Evolutionary conservation across 179 eudicot species (phyloP).

Genomic region (Silene coronaria): DNA sequence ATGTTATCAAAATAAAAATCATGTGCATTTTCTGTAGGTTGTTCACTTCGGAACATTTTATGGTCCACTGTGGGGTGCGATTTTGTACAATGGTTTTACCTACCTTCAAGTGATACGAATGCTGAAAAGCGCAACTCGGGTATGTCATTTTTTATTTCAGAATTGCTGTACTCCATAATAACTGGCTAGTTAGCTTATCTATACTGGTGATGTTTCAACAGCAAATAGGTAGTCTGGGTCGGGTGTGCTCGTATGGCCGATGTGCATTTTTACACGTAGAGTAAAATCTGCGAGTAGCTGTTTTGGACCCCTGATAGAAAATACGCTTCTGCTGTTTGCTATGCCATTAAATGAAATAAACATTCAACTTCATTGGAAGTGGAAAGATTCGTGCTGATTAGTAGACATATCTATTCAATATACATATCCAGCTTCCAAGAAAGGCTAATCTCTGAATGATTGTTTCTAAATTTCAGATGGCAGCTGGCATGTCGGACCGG

Average conservation of each 20-base stretch:
- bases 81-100: constrained; percentile 82
- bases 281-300: not conserved
- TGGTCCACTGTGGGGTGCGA: constrained; percentile 96
- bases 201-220: too few species aligned
- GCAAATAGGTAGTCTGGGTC: too few species aligned
- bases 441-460: not conserved
- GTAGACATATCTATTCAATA: not conserved
- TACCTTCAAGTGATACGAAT: constrained; percentile 98
- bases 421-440: not conserved
- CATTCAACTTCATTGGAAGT: not conserved
- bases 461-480: constrained; percentile 64
- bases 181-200: not conserved
- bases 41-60: constrained; percentile 90
- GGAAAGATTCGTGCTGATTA: not conserved
- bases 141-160: constrained; percentile 24
- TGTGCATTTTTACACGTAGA: not conserved
- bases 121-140: constrained; percentile 92
- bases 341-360: not conserved
- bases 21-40: constrained; percentile 43
- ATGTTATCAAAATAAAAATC: not conserved
- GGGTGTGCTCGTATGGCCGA: too few species aligned
- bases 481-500: constrained; percentile 83
- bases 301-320: not conserved
- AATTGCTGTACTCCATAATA: not conserved
- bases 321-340: not conserved